Evolutionary conservation across 179 eudicot genomes (phyloP).

Genomic region (Dionaea muscipula): DNA sequence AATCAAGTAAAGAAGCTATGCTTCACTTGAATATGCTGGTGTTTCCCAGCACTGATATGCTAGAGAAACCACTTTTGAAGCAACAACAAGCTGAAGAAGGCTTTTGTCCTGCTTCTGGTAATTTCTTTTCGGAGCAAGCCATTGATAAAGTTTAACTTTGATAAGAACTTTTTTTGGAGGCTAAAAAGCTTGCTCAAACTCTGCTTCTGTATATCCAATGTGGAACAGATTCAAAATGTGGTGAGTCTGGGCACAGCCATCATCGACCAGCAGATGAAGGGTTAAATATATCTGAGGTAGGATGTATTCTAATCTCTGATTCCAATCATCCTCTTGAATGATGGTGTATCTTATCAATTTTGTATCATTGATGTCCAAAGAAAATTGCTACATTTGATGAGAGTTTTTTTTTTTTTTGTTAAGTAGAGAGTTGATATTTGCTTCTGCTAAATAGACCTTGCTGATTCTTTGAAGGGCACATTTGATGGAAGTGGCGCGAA

Average conservation of each 20-base stretch:
- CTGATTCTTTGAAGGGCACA: constrained; percentile 18
- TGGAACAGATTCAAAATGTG: constrained; percentile 15
- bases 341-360: neutral
- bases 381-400: neutral
- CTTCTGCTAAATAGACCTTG: constrained; percentile 9
- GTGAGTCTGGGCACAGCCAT: constrained; percentile 12
- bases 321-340: neutral
- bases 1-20: constrained; percentile 42
- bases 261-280: constrained; percentile 8
- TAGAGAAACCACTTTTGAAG: constrained; percentile 44
- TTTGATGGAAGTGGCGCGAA: constrained; percentile 21
- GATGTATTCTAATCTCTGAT: constrained; percentile 1
- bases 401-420: neutral
- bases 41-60: constrained; percentile 73
- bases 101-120: constrained; percentile 3
- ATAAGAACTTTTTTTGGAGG: no score
- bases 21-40: constrained; percentile 52
- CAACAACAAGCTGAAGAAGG: constrained; percentile 14
- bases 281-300: constrained; percentile 17
- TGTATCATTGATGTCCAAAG: neutral
- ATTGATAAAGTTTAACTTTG: neutral
- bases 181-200: no score
- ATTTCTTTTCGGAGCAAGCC: neutral
- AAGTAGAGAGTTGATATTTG: neutral
- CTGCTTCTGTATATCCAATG: constrained; percentile 1